These are phyloP conservation scores for Macroventuria anomochaeta DNA, from an alignment of 2,329 filamentous ascomycete species.

Conservation along the genomic window DNA sequence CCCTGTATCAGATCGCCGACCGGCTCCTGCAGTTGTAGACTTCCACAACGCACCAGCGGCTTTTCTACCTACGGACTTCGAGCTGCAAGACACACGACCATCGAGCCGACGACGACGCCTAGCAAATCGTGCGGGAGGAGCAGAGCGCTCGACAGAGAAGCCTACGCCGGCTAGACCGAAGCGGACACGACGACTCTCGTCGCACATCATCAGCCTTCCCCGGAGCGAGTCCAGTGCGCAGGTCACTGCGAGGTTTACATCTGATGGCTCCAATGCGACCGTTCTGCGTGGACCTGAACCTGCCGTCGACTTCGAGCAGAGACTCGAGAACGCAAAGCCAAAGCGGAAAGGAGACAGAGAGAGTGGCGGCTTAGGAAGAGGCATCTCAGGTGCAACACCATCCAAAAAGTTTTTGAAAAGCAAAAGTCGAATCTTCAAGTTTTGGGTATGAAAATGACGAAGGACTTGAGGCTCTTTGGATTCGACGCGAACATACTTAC, in stretches of 20 bases:
- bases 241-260: slow-evolving; percentile 24
- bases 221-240: slow-evolving; percentile 33
- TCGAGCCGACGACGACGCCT: slow-evolving; percentile 37
- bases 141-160: slow-evolving; percentile 34
- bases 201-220: slow-evolving; percentile 40
- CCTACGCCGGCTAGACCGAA: slow-evolving; percentile 31
- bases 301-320: slow-evolving; percentile 8
- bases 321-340: slow-evolving; percentile 25
- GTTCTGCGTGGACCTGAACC: slow-evolving; percentile 22
- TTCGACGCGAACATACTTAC: neutral
- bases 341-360: slow-evolving; percentile 24
- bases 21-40: slow-evolving; percentile 48
- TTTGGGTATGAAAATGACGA: slow-evolving; percentile 38
- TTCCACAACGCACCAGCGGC: slow-evolving; percentile 57
- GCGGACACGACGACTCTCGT: slow-evolving; percentile 40
- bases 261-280: slow-evolving; percentile 30
- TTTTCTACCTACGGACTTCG: slow-evolving; percentile 58
- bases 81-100: slow-evolving; percentile 43
- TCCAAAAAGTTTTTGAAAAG: slow-evolving; percentile 43
- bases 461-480: slow-evolving; percentile 9
- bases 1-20: slow-evolving; percentile 35
- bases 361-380: slow-evolving; percentile 10
- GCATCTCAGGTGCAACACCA: slow-evolving; percentile 16
- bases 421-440: slow-evolving; percentile 47
- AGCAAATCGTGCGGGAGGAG: slow-evolving; percentile 32